Percentiles rank a stretch among this genome's conserved stretches.
phyloP scores from a whole-genome alignment of 169 alveolate species.

The Plasmodium knowlesi region DNA sequence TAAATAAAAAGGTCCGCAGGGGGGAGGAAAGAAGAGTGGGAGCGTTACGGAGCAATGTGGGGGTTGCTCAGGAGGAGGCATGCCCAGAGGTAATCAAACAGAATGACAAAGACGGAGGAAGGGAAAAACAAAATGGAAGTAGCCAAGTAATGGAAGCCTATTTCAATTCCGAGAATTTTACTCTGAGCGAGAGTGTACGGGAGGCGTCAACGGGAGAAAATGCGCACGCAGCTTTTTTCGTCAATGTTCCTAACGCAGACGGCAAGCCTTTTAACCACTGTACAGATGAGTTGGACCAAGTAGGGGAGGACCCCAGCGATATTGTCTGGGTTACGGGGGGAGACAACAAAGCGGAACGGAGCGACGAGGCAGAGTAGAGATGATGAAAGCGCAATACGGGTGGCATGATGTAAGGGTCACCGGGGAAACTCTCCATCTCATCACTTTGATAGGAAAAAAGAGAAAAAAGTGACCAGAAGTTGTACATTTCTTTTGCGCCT shows the following conservation, averaged over 20 bases:
- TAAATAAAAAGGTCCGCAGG: constrained; percentile 24
- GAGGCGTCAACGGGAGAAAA: not conserved
- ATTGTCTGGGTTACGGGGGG: not conserved
- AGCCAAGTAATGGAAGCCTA: constrained; percentile 12
- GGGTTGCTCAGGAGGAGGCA: not conserved
- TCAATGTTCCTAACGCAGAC: not conserved
- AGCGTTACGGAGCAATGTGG: not conserved
- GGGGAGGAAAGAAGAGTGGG: not conserved
- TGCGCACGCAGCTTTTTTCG: constrained; percentile 14
- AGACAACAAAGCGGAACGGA: not conserved
- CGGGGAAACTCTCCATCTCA: not conserved
- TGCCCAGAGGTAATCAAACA: not conserved
- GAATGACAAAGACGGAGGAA: not conserved
- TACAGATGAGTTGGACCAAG: not conserved
- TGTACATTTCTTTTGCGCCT: not conserved
- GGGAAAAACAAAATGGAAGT: not conserved
- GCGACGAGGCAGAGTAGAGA: not conserved
- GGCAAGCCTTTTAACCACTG: not conserved
- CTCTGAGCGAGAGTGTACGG: constrained; percentile 7
- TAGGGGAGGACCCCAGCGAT: not conserved
- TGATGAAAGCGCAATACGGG: not conserved
- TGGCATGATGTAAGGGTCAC: not conserved
- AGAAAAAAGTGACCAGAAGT: not conserved
- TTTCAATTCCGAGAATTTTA: constrained; percentile 19
- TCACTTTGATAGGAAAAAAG: too few relatives aligned